phyloP scores from a whole-genome alignment of 2,329 filamentous ascomycete genomes.

The Cyphellophora europaea region DNA sequence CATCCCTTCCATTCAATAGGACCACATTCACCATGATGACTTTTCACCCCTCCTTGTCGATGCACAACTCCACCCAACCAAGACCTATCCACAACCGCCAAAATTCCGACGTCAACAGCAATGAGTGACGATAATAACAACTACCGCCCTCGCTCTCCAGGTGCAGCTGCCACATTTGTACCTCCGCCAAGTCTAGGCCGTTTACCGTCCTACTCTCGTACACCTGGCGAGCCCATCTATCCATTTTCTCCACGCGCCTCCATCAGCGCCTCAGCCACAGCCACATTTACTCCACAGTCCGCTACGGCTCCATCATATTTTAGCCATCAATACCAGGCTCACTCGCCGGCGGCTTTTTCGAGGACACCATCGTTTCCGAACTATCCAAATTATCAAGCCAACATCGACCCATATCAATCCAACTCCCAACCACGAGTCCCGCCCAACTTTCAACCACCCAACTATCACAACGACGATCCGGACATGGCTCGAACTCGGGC shows the following conservation, averaged over 20 bases:
- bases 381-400: constrained; percentile 3
- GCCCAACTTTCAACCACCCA: constrained; percentile 5
- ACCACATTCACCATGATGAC: too few relatives aligned
- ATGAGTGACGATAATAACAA: constrained; percentile 18
- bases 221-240: constrained; percentile 21
- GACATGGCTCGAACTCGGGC: neutral
- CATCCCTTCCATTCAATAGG: too few relatives aligned
- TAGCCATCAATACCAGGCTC: constrained; percentile 5
- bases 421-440: neutral
- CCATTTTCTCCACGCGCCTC: constrained; percentile 27
- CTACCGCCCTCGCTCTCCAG: constrained; percentile 40
- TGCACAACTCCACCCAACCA: too few relatives aligned
- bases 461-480: neutral
- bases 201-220: constrained; percentile 20
- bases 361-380: neutral
- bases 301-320: constrained; percentile 17
- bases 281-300: constrained; percentile 32
- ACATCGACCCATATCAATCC: neutral
- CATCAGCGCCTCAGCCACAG: constrained; percentile 32
- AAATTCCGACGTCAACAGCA: constrained; percentile 5
- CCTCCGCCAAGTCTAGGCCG: constrained; percentile 24
- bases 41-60: too few relatives aligned
- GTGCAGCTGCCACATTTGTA: constrained; percentile 39
- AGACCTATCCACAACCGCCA: neutral
- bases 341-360: constrained; percentile 3